Evolutionary conservation across 75 land plant genomes (phyloP), one percentile per base, ranked within the genome.

Genomic region (Larix kaempferi): DNA sequence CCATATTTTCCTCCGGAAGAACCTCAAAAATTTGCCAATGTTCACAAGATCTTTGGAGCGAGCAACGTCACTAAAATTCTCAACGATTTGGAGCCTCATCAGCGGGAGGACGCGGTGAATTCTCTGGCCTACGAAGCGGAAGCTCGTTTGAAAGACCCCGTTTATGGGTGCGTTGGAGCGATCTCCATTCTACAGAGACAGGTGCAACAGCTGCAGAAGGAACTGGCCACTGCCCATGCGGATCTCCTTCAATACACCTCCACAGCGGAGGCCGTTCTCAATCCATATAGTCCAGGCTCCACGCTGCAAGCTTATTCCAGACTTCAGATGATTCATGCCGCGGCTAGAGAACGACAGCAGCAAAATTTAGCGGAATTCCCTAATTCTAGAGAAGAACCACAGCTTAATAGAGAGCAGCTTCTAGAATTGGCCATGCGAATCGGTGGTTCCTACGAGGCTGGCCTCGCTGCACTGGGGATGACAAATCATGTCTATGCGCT

Each of bases 1-100:
- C 95, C 95, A 4, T 91, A 91, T 82, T 93, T 93, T 72, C 91
- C 93, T 0, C 89, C 95, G 10, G 95, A 93, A 56, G 89, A 93
- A 78, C 93, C 89, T 26, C 89, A 83, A 44, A 89, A 84, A 59
- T 89, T 89, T 73, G 81, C 77, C 39, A 85, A 87, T 75, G 89
- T 89, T 11, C 91, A 89, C 83, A 83, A 83, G 82, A 80, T 89
- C 49, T 89, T 89, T 59, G 91, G 91, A 41, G 91, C 91, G 55
- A 89, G 89, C 82, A 89, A 89, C 59, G 88, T 89, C 29, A 78
- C 86, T 14, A 89, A 89, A 86, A 84, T 89, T 65, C 89, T 89
- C 16, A 86, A 89, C 82, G 91, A 89, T 64, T 79, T 89, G 59
- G 80, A 78, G 16, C 82, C 82, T n/a, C 78, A 84, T 66, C 89